A percentile compares a stretch with the other conserved stretches of the same genome.
These are phyloP conservation scores for Mycena pura DNA, from an alignment of 768 basidiomycete species.

Conservation along the genomic window DNA sequence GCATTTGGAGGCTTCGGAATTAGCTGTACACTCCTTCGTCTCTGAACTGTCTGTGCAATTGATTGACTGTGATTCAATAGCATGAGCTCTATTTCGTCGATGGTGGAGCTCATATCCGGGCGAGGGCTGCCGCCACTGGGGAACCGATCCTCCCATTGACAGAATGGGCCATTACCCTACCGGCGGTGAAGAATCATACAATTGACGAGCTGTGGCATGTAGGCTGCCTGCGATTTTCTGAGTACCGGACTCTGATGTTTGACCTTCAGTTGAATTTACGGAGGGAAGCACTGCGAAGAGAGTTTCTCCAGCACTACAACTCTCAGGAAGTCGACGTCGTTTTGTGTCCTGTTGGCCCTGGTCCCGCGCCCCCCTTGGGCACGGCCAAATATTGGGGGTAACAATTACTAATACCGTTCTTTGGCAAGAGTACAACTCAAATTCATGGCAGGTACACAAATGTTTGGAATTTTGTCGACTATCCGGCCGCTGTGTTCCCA, in stretches of 20 bases:
- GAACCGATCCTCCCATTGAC: slow-evolving; percentile 16
- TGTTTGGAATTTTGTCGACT: neutral
- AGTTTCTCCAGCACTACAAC: slow-evolving; percentile 5
- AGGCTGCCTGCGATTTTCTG: neutral
- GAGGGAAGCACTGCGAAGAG: neutral
- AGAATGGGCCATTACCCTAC: slow-evolving; percentile 14
- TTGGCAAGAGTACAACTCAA: neutral
- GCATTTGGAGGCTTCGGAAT: slow-evolving; percentile 40
- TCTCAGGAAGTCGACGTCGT: slow-evolving; percentile 10
- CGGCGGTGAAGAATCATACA: slow-evolving; percentile 3
- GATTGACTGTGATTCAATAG: neutral
- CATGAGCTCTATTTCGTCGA: slow-evolving; percentile 18
- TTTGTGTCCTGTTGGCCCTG: slow-evolving; percentile 5
- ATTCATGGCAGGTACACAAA: neutral
- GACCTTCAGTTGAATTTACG: neutral
- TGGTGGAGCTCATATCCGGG: slow-evolving; percentile 7
- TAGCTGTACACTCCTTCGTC: slow-evolving; percentile 35
- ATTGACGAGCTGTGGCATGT: slow-evolving; percentile 6
- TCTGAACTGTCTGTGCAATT: neutral
- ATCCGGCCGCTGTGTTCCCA: neutral
- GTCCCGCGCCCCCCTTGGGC: neutral
- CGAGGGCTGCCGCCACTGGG: neutral
- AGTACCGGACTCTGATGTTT: neutral
- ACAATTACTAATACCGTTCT: no score
- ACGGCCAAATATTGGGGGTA: slow-evolving; percentile 16